phyloP scores from a whole-genome alignment of 2,329 filamentous ascomycete species.

The Anthostomella pinea region DNA sequence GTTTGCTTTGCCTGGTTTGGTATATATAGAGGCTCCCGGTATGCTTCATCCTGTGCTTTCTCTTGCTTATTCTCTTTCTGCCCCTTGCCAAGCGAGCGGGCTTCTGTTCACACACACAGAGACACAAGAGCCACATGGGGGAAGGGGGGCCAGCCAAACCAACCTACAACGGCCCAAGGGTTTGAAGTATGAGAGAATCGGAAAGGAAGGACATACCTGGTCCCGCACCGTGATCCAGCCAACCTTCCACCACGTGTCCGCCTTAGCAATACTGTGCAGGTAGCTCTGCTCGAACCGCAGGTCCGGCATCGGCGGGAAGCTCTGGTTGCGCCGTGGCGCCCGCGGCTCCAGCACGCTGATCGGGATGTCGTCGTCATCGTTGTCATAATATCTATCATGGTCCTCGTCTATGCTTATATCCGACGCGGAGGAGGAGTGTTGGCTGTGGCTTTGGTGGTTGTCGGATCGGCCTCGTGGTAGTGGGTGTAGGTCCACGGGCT shows the following conservation, averaged over 20 bases:
- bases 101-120: too few species aligned
- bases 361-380: constrained; percentile 66
- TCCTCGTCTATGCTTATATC: constrained; percentile 22
- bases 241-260: constrained; percentile 76
- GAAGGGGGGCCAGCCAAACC: too few species aligned
- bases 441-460: too few species aligned
- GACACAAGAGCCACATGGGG: too few species aligned
- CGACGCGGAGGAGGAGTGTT: too few species aligned
- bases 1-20: not conserved
- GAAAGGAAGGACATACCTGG: constrained; percentile 56
- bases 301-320: constrained; percentile 71
- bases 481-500: constrained; percentile 49
- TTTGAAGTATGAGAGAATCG: not conserved
- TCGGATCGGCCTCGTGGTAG: too few species aligned
- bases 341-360: constrained; percentile 47
- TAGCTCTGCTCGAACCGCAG: constrained; percentile 98
- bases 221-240: constrained; percentile 83
- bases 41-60: not conserved
- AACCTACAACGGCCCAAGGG: too few species aligned
- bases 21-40: too few species aligned
- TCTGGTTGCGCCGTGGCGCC: constrained; percentile 33
- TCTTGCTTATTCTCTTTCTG: constrained; percentile 1
- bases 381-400: constrained; percentile 45
- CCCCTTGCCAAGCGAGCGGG: not conserved
- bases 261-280: constrained; percentile 78